Evolutionary conservation across 2,329 filamentous ascomycete genomes (phyloP), one percentile per base, ranked within the genome.

Genomic region (Cryoendolithus antarcticus): DNA sequence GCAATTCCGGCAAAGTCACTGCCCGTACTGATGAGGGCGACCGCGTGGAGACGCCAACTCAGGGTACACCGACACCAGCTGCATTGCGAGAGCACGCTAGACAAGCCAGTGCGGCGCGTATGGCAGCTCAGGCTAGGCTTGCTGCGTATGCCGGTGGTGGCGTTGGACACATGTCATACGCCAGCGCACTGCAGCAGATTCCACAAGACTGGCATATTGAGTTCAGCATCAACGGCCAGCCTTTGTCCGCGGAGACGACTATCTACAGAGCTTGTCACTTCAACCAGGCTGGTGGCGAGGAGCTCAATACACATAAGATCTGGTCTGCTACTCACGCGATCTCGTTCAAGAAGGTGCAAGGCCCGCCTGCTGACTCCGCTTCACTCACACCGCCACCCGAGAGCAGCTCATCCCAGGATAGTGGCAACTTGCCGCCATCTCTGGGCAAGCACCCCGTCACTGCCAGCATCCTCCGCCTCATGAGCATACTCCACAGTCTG

Each of bases 131-230:
- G 10, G 50, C 56, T 10, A 48, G 54, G 32, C 43, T 58, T 29
- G 52, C 54, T 19, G 50, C 56, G 34, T 19, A 19, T 19, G 15
- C 15, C 15, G 15, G 15, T 19, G 15, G 15, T 19, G 15, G 15
- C 15, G 15, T 19, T 19, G 15, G 15, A 19, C 15, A 19, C 15
- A 19, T 19, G 15, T 19, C 15, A 19, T 94, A 95, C 59, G 81
- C 86, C 15, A 82, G 84, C 38, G 86, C 86, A 3, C 74, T 93
- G 38, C 83, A 88, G 50, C 70, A 83, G 9, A 69, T 76, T 0
- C 85, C 88, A 1, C 82, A 93, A 55, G 88, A 96, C 55, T 98
- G 91, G 91, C 89, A 98, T 54, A 86, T 98, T 44, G 85, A 96
- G 55, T 98, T 98, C 62, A 88, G 77, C 48, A 74, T 96, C 36